Evolutionary conservation across 164 flowering plant species (phyloP), one percentile per base, ranked within the genome.

Genomic region (Protea cynaroides): DNA sequence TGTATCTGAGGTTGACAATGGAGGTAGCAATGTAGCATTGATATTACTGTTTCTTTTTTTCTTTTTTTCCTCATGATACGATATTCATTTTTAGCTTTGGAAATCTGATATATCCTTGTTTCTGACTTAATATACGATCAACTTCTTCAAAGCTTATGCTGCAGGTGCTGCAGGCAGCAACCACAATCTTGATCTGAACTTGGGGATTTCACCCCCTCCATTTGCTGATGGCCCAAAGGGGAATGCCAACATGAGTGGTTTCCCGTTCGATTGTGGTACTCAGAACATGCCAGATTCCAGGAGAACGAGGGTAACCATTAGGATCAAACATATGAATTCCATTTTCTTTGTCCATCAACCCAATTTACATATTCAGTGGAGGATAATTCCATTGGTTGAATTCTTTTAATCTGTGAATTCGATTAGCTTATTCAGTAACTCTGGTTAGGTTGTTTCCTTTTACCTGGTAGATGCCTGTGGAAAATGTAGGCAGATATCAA

Each of bases 141-240:
- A 49, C 19, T 18, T 49, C 17, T 11, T 15, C 17, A 15, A 60
- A 59, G 25, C 23, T 49, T 61, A 22, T 43, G 36, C 29, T 69
- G 61, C 72, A 86, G 89, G 79, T 43, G 36, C 29, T 69, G 61
- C 72, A 86, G 89, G 79, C 1, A 47, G 59, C 49, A 64, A 49
- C 60, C 77, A 79, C 63, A 76, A 82, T 71, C 89, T 86, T 68
- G 88, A 86, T 64, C 75, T 88, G 69, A 86, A 79, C 76, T 75
- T 88, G 57, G 89, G 91, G 29, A 83, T 82, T 69, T 83, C 89
- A 58, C 65, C 73, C 22, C 75, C 84, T 50, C 63, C 85, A 58
- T 49, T 29, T 54, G 69, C 64, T 46, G 72, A 69, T 63, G 68
- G 55, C 37, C 58, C 73, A 34, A 81, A 73, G 63, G 80, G 65